phyloP scores from a whole-genome alignment of 2,329 filamentous ascomycete species.

The Hypomyces rosellus region DNA sequence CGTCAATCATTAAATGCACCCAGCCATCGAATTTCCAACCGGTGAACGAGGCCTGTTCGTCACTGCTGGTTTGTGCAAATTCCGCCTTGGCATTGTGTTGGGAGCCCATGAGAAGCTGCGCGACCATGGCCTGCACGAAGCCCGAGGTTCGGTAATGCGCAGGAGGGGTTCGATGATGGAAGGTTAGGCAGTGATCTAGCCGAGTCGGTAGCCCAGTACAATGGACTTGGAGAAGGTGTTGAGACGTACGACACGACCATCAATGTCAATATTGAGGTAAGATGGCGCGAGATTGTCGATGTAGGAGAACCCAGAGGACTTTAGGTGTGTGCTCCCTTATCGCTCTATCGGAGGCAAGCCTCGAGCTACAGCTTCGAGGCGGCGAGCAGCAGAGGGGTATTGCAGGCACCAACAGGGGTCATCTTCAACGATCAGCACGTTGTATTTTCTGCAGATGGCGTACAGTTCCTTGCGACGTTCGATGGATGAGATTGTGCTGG shows the following conservation, averaged over 20 bases:
- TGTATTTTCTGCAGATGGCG: conserved; percentile 71
- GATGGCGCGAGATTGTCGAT: conserved; percentile 79
- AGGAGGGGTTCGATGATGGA: no score
- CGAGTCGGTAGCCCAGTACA: conserved; percentile 80
- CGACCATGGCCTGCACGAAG: no score
- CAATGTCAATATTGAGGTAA: conserved; percentile 72
- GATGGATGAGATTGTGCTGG: conserved; percentile 66
- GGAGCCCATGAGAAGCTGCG: no score
- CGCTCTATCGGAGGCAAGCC: no score
- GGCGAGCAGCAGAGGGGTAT: conserved; percentile 65
- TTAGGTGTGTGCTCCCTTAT: conserved; percentile 18
- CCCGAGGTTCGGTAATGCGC: no score
- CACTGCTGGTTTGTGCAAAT: no score
- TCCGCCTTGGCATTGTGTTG: no score
- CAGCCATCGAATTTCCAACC: no score
- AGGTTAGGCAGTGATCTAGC: conserved; percentile 69
- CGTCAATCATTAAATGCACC: no score
- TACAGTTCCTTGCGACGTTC: conserved; percentile 74
- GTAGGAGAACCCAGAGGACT: conserved; percentile 60
- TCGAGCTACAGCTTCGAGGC: conserved; percentile 44
- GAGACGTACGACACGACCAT: conserved; percentile 81
- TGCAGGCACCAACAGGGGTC: conserved; percentile 96
- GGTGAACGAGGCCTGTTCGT: no score
- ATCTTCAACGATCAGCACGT: conserved; percentile 87
- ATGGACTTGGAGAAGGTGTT: conserved; percentile 95